Conservation (phyloP, 331 rosid genomes). For the Ulmus americana region DNA sequence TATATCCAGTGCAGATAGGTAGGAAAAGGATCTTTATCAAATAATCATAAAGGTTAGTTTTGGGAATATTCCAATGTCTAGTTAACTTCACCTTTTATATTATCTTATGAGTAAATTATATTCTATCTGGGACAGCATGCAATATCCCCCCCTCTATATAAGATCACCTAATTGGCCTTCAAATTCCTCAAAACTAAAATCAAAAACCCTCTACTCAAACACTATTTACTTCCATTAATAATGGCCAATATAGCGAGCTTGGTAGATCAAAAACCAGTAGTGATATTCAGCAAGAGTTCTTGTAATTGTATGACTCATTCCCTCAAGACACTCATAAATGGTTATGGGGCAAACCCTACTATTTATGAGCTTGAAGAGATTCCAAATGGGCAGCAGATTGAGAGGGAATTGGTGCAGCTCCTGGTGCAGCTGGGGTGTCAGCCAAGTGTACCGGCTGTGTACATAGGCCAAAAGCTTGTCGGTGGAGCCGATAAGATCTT, state of each 20-base stretch:
- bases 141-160: conserved; percentile 40
- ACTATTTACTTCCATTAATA: conserved; percentile 4
- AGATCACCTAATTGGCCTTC: conserved; percentile 21
- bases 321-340: conserved; percentile 49
- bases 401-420: conserved; percentile 37
- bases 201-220: conserved; percentile 2
- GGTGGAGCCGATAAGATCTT: conserved; percentile 62
- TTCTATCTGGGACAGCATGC: conserved; percentile 9
- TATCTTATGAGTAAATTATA: conserved; percentile 13
- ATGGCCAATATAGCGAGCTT: conserved; percentile 47
- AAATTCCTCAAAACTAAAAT: conserved; percentile 20
- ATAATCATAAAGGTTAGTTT: conserved; percentile 12
- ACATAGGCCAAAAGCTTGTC: conserved; percentile 50
- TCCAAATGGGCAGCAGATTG: conserved; percentile 48
- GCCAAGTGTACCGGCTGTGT: conserved; percentile 67
- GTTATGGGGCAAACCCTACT: conserved; percentile 64
- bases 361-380: conserved; percentile 67
- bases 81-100: conserved; percentile 5
- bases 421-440: conserved; percentile 35
- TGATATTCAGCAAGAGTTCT: conserved; percentile 70
- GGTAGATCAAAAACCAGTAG: conserved; percentile 67
- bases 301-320: conserved; percentile 57
- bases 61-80: conserved; percentile 8
- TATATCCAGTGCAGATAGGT: neutral
- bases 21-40: neutral